These are phyloP conservation scores for Verticillium isaacii DNA, from an alignment of 2,329 filamentous ascomycete genomes.

Conservation along the genomic window DNA sequence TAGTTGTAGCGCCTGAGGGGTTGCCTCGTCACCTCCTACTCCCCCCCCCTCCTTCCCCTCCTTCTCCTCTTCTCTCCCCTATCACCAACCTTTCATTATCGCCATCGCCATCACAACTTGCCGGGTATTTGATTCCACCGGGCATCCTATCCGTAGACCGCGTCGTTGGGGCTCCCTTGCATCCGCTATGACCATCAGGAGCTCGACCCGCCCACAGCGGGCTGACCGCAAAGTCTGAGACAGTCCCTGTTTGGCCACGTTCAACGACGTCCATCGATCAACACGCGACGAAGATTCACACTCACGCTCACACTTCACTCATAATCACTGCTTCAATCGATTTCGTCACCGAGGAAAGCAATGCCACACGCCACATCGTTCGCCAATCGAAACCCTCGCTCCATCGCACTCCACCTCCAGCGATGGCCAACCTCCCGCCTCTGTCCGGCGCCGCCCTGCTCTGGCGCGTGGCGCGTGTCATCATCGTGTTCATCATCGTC, in stretches of 20 bases:
- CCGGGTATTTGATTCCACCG: too few relatives aligned
- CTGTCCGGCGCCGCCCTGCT: slow-evolving; percentile 6
- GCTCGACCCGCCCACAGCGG: neutral
- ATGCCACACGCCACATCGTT: neutral
- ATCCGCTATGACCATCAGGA: neutral
- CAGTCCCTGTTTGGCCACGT: neutral
- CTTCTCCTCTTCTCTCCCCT: neutral
- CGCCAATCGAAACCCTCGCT: neutral
- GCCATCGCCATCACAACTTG: neutral
- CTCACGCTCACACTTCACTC: neutral
- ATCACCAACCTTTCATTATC: neutral
- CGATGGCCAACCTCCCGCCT: neutral
- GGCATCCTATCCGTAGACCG: neutral
- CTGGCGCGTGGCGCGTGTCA: slow-evolving; percentile 8
- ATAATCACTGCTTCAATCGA: too few relatives aligned
- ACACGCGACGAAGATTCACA: neutral
- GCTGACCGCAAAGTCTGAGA: neutral
- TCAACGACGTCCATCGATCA: neutral
- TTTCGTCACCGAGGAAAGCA: neutral
- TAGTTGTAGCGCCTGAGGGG: too few relatives aligned
- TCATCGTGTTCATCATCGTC: slow-evolving; percentile 10
- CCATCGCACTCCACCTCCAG: neutral
- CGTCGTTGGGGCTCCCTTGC: neutral
- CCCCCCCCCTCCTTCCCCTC: too few relatives aligned
- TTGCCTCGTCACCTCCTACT: neutral